phyloP scores from a whole-genome alignment of 23 red algal genomes.

The Gracilaria domingensis region DNA sequence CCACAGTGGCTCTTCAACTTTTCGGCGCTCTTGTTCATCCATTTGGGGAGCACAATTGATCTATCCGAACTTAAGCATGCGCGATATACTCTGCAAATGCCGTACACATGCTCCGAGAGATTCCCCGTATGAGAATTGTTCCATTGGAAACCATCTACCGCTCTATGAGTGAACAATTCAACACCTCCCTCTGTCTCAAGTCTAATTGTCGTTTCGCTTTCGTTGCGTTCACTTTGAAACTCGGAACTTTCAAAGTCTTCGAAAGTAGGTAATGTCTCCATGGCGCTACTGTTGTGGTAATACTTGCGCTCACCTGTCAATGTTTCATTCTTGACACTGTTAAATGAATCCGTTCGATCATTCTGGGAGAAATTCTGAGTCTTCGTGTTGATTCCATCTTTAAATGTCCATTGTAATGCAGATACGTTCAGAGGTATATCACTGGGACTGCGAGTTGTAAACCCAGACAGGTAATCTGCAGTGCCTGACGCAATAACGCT shows the following conservation, averaged over 20 bases:
- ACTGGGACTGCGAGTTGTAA: neutral
- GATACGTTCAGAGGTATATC: neutral
- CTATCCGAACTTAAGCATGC: conserved; percentile 23
- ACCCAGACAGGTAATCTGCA: neutral
- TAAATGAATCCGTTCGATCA: neutral
- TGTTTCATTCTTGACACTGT: neutral
- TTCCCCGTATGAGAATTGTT: conserved; percentile 19
- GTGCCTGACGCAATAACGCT: conserved; percentile 31
- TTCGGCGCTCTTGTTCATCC: conserved; percentile 43
- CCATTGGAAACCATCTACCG: conserved; percentile 51
- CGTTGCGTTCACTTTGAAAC: neutral
- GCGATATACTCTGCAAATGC: conserved; percentile 55
- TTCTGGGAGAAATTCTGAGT: neutral
- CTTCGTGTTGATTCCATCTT: neutral
- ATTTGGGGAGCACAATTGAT: conserved; percentile 47
- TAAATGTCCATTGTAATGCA: neutral
- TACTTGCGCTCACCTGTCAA: too few species aligned
- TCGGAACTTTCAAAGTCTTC: conserved; percentile 8
- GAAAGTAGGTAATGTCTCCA: neutral
- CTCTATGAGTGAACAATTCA: conserved; percentile 65
- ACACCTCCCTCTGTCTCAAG: conserved; percentile 47
- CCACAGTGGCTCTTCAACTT: conserved; percentile 44
- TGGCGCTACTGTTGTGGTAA: neutral
- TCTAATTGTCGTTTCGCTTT: neutral
- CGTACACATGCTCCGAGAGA: conserved; percentile 36